phyloP scores from a whole-genome alignment of 1,284 basidiomycete species.

The Phenoliferia sp. region DNA sequence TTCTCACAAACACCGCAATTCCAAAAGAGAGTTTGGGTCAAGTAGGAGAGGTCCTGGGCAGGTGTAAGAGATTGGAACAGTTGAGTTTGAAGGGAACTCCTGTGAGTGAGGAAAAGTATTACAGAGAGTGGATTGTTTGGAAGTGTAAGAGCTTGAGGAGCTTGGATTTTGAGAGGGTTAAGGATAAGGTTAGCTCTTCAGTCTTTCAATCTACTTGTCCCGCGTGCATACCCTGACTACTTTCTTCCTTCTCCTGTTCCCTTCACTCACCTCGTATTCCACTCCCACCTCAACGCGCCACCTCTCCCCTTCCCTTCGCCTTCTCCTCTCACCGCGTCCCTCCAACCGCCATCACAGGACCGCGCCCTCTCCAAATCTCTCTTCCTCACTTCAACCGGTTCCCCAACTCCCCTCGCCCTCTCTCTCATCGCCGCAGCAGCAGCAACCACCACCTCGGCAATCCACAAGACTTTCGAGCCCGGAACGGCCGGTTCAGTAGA shows the following conservation, averaged over 20 bases:
- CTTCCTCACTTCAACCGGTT: slow-evolving; percentile 64
- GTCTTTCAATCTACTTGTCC: neutral
- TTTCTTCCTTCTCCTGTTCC: neutral
- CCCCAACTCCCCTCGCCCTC: slow-evolving; percentile 73
- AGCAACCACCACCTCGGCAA: slow-evolving; percentile 58
- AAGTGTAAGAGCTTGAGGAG: slow-evolving; percentile 65
- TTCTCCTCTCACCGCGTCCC: neutral
- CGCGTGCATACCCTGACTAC: neutral
- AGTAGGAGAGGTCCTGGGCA: slow-evolving; percentile 76
- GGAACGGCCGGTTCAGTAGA: too few species aligned
- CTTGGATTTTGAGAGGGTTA: slow-evolving; percentile 93
- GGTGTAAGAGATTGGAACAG: slow-evolving; percentile 71
- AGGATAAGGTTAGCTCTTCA: slow-evolving; percentile 70
- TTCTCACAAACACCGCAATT: slow-evolving; percentile 52
- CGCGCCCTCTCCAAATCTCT: slow-evolving; percentile 65
- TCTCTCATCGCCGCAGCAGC: slow-evolving; percentile 68
- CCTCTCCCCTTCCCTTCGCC: neutral
- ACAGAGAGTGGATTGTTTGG: slow-evolving; percentile 75
- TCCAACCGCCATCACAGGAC: slow-evolving; percentile 52
- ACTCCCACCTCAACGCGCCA: neutral
- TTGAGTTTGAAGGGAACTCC: slow-evolving; percentile 86
- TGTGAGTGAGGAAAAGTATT: slow-evolving; percentile 87
- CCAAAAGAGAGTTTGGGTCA: slow-evolving; percentile 64
- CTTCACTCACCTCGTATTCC: neutral
- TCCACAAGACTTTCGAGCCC: slow-evolving; percentile 53